These are phyloP conservation scores for Lizonia empirigonia DNA, from an alignment of 2,329 filamentous ascomycete genomes.

Conservation along the genomic window DNA sequence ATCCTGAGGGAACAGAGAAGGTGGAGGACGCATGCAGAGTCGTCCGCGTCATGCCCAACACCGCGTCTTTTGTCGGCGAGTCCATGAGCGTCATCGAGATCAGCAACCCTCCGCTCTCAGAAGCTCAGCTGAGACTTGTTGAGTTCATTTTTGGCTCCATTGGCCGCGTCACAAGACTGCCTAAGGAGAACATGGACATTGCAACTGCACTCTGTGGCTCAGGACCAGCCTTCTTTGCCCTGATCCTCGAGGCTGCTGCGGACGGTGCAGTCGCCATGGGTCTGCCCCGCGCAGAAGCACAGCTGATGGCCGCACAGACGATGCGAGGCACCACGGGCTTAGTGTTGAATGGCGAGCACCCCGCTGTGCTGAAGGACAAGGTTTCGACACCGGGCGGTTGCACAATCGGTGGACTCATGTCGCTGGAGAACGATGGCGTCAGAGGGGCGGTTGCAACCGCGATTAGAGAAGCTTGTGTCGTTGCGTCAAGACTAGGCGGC, in stretches of 20 bases:
- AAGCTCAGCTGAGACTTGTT: conserved; percentile 62
- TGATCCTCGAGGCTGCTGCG: conserved; percentile 75
- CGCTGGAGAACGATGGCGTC: conserved; percentile 74
- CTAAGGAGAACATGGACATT: conserved; percentile 71
- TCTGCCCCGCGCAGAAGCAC: conserved; percentile 72
- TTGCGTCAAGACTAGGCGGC: conserved; percentile 69
- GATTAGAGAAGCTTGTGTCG: conserved; percentile 71
- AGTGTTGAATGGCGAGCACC: conserved; percentile 74
- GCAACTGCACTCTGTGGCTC: conserved; percentile 76
- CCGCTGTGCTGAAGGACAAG: conserved; percentile 74
- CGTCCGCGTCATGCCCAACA: conserved; percentile 85
- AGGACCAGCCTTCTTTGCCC: conserved; percentile 75
- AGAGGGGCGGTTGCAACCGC: conserved; percentile 71
- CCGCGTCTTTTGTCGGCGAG: conserved; percentile 76
- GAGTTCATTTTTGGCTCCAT: conserved; percentile 79
- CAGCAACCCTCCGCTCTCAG: conserved; percentile 62
- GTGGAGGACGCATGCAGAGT: conserved; percentile 63
- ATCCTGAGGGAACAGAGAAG: conserved; percentile 55
- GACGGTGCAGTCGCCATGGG: conserved; percentile 83
- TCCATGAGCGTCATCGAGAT: conserved; percentile 79
- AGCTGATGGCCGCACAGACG: conserved; percentile 77
- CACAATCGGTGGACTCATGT: conserved; percentile 74
- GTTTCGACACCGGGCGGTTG: conserved; percentile 79
- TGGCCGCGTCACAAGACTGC: conserved; percentile 71
- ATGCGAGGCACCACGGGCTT: conserved; percentile 75